Percentiles rank a stretch among this genome's conserved stretches.
Evolutionary conservation across 306 rosid species (phyloP).

Genomic region (Cyamopsis tetragonoloba): DNA sequence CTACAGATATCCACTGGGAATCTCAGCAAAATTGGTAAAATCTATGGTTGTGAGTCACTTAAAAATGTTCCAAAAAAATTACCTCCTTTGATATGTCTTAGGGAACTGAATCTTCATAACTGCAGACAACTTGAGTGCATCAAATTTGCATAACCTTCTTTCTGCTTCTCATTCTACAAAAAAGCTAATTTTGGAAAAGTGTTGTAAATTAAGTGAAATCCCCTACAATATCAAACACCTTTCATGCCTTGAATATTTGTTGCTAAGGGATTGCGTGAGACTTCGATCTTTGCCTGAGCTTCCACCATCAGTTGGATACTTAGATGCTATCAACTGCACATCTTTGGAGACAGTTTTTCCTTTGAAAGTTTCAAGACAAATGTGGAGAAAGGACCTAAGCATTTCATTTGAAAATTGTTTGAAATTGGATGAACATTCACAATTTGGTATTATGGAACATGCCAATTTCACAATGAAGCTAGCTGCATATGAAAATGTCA

Average conservation of each 20-base stretch:
- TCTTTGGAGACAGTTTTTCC: background rate
- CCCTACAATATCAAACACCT: constrained; percentile 16
- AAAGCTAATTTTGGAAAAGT: background rate
- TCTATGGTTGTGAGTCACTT: background rate
- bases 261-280: background rate
- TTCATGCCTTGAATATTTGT: background rate
- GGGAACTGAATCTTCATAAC: background rate
- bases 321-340: constrained; percentile 2
- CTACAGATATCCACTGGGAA: background rate
- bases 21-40: background rate
- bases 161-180: background rate
- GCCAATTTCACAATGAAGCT: background rate
- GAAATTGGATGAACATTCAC: background rate
- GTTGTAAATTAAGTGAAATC: background rate
- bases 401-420: constrained; percentile 5
- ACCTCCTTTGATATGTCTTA: background rate
- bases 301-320: background rate
- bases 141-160: constrained; percentile 1
- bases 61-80: background rate
- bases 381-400: background rate
- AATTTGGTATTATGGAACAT: background rate
- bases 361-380: background rate
- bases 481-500: background rate
- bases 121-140: background rate
- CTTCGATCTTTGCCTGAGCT: constrained; percentile 11